phyloP scores from a whole-genome alignment of 192 early-diverging fungal genomes.

The Endogone sp. region DNA sequence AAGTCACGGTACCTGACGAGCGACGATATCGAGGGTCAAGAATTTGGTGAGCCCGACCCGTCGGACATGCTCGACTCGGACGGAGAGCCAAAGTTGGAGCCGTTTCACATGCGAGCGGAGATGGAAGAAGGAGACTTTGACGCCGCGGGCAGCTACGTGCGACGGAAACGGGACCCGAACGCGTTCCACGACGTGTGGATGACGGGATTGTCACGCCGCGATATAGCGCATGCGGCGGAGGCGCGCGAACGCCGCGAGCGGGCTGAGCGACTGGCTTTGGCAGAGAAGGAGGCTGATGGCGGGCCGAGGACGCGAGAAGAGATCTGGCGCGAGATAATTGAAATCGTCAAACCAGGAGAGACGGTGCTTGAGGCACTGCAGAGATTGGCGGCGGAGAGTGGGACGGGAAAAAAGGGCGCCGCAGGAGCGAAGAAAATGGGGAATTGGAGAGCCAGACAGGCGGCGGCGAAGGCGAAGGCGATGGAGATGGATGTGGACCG shows the following conservation, averaged over 20 bases:
- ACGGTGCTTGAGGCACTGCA: slow-evolving; percentile 56
- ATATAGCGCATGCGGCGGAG: slow-evolving; percentile 50
- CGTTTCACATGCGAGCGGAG: slow-evolving; percentile 76
- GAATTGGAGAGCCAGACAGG: slow-evolving; percentile 39
- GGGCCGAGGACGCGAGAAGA: slow-evolving; percentile 49
- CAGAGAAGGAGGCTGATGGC: slow-evolving; percentile 26
- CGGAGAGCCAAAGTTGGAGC: slow-evolving; percentile 54
- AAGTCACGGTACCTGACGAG: slow-evolving; percentile 8
- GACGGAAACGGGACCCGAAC: slow-evolving; percentile 62
- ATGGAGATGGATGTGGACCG: slow-evolving; percentile 17
- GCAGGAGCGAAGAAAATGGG: slow-evolving; percentile 30
- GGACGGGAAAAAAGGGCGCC: too few relatives aligned
- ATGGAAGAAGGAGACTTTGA: slow-evolving; percentile 71
- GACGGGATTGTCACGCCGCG: slow-evolving; percentile 50
- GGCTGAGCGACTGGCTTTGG: slow-evolving; percentile 40
- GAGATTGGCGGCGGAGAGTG: slow-evolving; percentile 25
- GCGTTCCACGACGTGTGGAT: slow-evolving; percentile 73
- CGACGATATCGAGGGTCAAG: slow-evolving; percentile 50
- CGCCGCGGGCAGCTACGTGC: slow-evolving; percentile 64
- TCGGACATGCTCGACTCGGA: slow-evolving; percentile 54
- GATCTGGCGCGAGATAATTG: slow-evolving; percentile 50
- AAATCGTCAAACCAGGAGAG: slow-evolving; percentile 54
- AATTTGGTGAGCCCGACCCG: slow-evolving; percentile 38
- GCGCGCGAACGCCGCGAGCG: slow-evolving; percentile 45
- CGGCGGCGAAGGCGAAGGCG: slow-evolving; percentile 27